A percentile compares a stretch with the other conserved stretches of the same genome.
Evolutionary conservation across 2,329 filamentous ascomycete species (phyloP).

Genomic region (Pseudohalonectria lignicola): DNA sequence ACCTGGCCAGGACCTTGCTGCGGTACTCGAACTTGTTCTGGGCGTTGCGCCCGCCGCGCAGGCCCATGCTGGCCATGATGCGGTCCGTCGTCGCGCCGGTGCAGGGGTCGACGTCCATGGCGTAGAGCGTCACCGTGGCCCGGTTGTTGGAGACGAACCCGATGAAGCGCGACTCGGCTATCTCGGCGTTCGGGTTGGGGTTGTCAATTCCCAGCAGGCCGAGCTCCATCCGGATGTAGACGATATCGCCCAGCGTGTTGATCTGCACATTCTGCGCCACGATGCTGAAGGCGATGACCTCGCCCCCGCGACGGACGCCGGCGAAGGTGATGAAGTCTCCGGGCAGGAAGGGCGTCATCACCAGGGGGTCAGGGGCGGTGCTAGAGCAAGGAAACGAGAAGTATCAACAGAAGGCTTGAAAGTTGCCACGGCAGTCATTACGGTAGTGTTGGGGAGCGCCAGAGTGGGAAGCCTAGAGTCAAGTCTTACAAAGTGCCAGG

Average conservation of each 20-base stretch:
- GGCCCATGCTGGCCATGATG: slow-evolving; percentile 18
- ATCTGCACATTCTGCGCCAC: slow-evolving; percentile 24
- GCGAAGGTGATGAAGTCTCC: slow-evolving; percentile 24
- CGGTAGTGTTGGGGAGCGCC: no score
- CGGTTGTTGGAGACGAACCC: slow-evolving; percentile 22
- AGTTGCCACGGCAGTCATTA: no score
- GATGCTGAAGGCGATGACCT: slow-evolving; percentile 23
- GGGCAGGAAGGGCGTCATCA: slow-evolving; percentile 22
- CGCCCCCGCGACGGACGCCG: slow-evolving; percentile 17
- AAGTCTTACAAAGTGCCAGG: slow-evolving; percentile 23
- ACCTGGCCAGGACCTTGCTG: slow-evolving; percentile 18
- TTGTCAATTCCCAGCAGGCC: slow-evolving; percentile 22
- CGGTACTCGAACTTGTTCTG: slow-evolving; percentile 25
- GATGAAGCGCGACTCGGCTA: slow-evolving; percentile 22
- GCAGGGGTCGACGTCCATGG: slow-evolving; percentile 24
- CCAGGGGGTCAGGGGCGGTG: slow-evolving; percentile 20
- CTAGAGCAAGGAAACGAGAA: no score
- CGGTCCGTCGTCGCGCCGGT: slow-evolving; percentile 21
- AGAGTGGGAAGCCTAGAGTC: no score
- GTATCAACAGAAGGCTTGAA: no score
- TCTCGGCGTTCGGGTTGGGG: slow-evolving; percentile 20
- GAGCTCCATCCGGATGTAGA: slow-evolving; percentile 23
- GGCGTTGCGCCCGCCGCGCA: slow-evolving; percentile 18
- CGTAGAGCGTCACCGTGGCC: slow-evolving; percentile 19
- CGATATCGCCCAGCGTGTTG: slow-evolving; percentile 17